These are phyloP conservation scores for Funneliformis mosseae DNA, from an alignment of 192 early-diverging fungal species.

Conservation along the genomic window DNA sequence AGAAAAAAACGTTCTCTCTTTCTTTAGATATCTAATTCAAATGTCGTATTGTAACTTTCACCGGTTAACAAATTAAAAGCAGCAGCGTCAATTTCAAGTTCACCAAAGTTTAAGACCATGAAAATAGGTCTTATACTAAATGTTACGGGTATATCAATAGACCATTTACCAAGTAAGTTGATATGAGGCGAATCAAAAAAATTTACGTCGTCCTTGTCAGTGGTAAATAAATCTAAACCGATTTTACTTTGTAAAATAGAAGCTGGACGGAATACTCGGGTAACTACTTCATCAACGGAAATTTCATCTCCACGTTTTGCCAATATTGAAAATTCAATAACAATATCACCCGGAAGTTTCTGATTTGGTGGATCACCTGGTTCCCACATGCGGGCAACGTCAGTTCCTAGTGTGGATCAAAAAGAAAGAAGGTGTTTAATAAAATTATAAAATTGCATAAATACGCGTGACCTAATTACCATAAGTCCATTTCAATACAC, in stretches of 20 bases:
- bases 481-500: slow-evolving; percentile 21
- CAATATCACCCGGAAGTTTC: not conserved
- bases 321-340: not conserved
- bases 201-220: not conserved
- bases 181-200: not conserved
- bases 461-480: not conserved
- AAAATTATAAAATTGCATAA: too few relatives aligned
- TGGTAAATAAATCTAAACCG: slow-evolving; percentile 6
- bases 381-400: not conserved
- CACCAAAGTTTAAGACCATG: not conserved
- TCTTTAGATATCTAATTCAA: slow-evolving; percentile 4
- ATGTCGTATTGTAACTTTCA: not conserved
- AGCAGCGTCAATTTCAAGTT: not conserved
- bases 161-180: not conserved
- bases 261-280: not conserved
- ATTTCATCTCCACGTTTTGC: not conserved
- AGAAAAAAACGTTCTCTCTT: not conserved
- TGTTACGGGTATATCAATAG: not conserved
- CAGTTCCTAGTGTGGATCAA: not conserved
- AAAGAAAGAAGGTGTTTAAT: too few relatives aligned
- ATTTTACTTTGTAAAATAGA: not conserved
- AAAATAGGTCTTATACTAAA: not conserved
- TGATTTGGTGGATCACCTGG: not conserved
- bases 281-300: not conserved
- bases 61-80: not conserved